phyloP scores from a whole-genome alignment of 148 eudicot species.

The Diospyros kaki region DNA sequence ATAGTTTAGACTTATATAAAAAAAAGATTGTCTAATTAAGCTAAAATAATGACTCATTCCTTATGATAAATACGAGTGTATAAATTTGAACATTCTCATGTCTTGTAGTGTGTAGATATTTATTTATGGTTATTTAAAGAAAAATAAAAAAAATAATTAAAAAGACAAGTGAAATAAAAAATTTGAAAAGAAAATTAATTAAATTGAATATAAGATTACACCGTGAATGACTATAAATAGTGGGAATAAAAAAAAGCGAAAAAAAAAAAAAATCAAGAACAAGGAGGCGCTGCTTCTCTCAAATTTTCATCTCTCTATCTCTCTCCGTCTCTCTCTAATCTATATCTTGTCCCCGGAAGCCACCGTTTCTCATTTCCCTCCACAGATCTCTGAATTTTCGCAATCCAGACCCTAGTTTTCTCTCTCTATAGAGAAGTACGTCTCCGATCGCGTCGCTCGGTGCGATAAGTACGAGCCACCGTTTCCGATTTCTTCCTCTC shows the following conservation, averaged over 20 bases:
- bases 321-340: background rate
- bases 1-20: no score
- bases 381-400: slow-evolving; percentile 24
- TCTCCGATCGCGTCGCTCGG: background rate
- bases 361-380: slow-evolving; percentile 11
- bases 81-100: no score
- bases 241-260: no score
- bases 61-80: no score
- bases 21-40: no score
- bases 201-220: no score
- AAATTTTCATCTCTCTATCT: background rate
- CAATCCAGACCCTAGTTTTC: slow-evolving; percentile 15
- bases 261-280: background rate
- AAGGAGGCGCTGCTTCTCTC: no score
- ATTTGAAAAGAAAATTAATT: background rate
- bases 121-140: background rate
- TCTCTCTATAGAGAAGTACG: background rate
- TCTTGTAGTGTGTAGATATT: background rate
- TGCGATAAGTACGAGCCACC: background rate
- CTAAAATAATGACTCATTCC: no score
- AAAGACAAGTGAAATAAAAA: background rate
- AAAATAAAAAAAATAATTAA: background rate
- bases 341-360: background rate
- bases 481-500: background rate
- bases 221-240: no score